Base-by-base conservation (phyloP, 352 stramenopile genomes). In the Phytophthora pini region DNA sequence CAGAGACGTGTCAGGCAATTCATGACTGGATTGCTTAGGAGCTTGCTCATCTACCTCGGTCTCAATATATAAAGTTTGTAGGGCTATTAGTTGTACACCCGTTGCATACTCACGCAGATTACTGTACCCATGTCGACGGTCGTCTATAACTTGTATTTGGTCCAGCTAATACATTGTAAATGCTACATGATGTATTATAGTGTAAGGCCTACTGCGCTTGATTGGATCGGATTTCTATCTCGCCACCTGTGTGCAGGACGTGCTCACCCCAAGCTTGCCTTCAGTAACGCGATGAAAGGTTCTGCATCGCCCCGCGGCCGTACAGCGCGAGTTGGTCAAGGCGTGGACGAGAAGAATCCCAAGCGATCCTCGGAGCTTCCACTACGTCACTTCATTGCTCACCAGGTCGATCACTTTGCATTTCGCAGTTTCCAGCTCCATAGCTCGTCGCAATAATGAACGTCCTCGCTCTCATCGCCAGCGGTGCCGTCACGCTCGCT, bases 381-480 rank as follows among this genome's bases (percentile, higher is more conserved):
- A 8, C 31, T 36, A 13, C 31, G 2, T 36, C 31, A 13, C 11
- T 36, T 36, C 31, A 13, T 13, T 36, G 31, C 9, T 10, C 44
- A 13, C 5, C 47, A 1, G 12, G 10, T 7, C 12, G 6, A 12
- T 5, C 45, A 57, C 26, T 64, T 57, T 4, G 4, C 62, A 65
- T 57, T 72, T 59, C 57, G 34, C 56, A 65, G 56, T 61, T 56
- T 58, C 7, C 46, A 52, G 26, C 38, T 52, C 26, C 48, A 56
- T 55, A 31, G 17, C 44, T 53, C 24, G 12, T 24, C 45, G 22
- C 47, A 29, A 41, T 44, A 11, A 75, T 75, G 67, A 75, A 72
- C 38, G 39, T 68, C 38, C 12, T 72, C 17, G 34, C 24, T 24
- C 56, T 67, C 27, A 52, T 61, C 41, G 50, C 45, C 13, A 54